A percentile compares a stretch with the other conserved stretches of the same genome.
Evolutionary conservation across 306 rosid genomes (phyloP).

Genomic region (Rubus idaeus): DNA sequence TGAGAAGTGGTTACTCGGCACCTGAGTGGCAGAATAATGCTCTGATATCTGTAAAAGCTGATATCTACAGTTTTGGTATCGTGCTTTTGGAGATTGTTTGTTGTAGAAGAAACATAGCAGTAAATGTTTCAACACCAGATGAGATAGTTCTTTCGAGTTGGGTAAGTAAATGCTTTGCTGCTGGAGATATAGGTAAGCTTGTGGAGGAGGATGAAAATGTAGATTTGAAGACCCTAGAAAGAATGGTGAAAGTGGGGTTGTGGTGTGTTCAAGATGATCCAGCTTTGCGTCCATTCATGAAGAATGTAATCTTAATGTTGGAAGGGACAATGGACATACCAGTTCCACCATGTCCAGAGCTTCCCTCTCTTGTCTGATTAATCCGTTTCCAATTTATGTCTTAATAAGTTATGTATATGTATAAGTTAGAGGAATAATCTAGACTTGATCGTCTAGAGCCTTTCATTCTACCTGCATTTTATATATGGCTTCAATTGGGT

Average conservation of each 20-base stretch:
- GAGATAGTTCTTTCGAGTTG: neutral
- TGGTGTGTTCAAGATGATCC: neutral
- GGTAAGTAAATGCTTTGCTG: neutral
- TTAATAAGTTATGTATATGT: neutral
- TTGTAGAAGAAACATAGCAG: neutral
- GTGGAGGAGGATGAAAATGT: neutral
- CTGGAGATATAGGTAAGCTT: neutral
- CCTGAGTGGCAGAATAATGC: neutral
- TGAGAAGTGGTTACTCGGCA: neutral
- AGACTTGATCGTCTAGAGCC: neutral
- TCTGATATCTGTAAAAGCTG: neutral
- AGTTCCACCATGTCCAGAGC: neutral
- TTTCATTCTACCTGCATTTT: no score
- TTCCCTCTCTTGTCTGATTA: neutral
- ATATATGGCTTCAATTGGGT: no score
- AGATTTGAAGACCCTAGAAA: neutral
- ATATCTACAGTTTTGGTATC: neutral
- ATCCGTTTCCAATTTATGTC: neutral
- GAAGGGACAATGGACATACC: slow-evolving; percentile 1
- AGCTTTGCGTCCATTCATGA: neutral
- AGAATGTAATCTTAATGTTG: neutral
- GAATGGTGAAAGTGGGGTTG: neutral
- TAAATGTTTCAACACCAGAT: neutral
- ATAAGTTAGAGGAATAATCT: neutral
- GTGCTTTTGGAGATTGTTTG: neutral